Evolutionary conservation across 2,329 filamentous ascomycete species (phyloP).

Genomic region (Raffaelea albimanens): DNA sequence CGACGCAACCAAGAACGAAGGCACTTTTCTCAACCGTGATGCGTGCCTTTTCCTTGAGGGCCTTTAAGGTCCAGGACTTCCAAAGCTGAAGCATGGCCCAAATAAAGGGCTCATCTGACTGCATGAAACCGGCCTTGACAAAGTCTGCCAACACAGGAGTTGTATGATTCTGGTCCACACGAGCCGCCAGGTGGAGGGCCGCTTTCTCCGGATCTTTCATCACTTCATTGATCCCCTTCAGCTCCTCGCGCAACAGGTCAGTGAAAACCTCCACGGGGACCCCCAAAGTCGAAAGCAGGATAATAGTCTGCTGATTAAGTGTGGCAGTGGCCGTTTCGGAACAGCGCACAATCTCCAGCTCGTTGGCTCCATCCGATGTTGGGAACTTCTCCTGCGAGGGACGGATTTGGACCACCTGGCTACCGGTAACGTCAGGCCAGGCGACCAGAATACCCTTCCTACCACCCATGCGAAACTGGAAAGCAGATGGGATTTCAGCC

Average conservation of each 20-base stretch:
- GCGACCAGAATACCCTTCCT: conserved; percentile 82
- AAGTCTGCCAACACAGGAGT: conserved; percentile 67
- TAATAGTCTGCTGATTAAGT: conserved; percentile 83
- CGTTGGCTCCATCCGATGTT: conserved; percentile 47
- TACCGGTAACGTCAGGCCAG: conserved; percentile 50
- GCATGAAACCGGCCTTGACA: conserved; percentile 72
- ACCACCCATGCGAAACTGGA: conserved; percentile 86
- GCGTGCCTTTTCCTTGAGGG: conserved; percentile 84
- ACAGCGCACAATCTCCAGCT: conserved; percentile 76
- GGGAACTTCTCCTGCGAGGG: conserved; percentile 81
- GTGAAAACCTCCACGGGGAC: conserved; percentile 60
- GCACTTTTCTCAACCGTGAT: conserved; percentile 76
- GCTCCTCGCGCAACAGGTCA: conserved; percentile 55
- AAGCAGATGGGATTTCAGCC: conserved; percentile 62
- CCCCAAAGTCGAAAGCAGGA: conserved; percentile 71
- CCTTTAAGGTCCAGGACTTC: conserved; percentile 81
- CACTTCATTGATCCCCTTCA: conserved; percentile 59
- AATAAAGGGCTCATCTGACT: conserved; percentile 66
- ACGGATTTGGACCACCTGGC: conserved; percentile 65
- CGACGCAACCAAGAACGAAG: conserved; percentile 79
- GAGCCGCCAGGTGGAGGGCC: conserved; percentile 57
- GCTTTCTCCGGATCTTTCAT: conserved; percentile 59
- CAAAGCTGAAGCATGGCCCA: conserved; percentile 72
- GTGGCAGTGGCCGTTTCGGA: conserved; percentile 69
- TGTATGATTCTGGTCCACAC: conserved; percentile 77